A percentile compares a stretch with the other conserved stretches of the same genome.
Conservation (phyloP, 129 eudicot species). For the Ambrosia trifida region DNA sequence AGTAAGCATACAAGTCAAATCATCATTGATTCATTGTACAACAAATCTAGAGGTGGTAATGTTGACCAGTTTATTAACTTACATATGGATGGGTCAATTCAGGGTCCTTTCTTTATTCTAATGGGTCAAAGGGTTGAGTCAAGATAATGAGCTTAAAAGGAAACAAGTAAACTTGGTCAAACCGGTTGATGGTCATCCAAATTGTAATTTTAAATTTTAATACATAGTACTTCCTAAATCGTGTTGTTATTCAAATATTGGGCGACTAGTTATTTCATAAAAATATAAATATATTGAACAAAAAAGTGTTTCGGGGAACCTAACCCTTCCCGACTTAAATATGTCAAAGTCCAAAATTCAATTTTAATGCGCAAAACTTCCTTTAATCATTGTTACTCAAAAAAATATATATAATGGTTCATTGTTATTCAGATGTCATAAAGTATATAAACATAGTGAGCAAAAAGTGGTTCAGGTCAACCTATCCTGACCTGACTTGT, state of each 20-base stretch:
- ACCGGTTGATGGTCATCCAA: not conserved
- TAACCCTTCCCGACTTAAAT: not conserved
- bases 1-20: conserved; percentile 48
- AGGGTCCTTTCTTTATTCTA: not conserved
- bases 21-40: conserved; percentile 6
- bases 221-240: conserved; percentile 1
- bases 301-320: not conserved
- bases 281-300: not conserved
- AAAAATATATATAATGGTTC: not conserved
- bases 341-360: not conserved
- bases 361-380: not conserved
- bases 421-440: too few relatives aligned
- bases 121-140: not conserved
- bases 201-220: not conserved
- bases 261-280: not conserved
- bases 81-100: conserved; percentile 4
- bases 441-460: not conserved
- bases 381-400: not conserved
- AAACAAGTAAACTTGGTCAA: conserved; percentile 2
- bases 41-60: conserved; percentile 25
- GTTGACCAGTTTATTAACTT: not conserved
- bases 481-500: not conserved
- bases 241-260: not conserved
- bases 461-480: not conserved
- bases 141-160: not conserved